Evolutionary conservation across 2,329 filamentous ascomycete species (phyloP).

Genomic region (Paraphaeosphaeria sporulosa): DNA sequence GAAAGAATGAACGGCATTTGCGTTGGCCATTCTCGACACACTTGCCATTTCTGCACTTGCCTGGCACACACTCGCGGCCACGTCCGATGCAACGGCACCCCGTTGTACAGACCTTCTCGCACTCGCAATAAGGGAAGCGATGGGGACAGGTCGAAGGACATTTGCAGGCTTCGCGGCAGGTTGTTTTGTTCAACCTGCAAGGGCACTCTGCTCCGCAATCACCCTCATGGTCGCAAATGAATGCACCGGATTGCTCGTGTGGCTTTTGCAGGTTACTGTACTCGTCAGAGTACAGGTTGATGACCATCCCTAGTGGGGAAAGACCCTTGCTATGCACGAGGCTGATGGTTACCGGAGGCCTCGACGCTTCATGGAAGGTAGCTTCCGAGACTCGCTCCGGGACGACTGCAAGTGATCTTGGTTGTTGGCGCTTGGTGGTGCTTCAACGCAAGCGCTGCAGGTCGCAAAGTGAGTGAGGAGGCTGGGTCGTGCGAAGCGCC

Average conservation of each 20-base stretch:
- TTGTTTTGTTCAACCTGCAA: conserved; percentile 4
- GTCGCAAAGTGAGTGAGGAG: background rate
- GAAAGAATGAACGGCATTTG: background rate
- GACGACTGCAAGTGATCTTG: no score
- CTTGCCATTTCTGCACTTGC: background rate
- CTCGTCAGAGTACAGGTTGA: background rate
- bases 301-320: background rate
- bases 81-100: background rate
- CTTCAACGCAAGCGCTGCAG: no score
- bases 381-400: background rate
- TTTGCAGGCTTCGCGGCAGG: conserved; percentile 1
- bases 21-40: background rate
- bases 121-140: background rate
- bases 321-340: background rate
- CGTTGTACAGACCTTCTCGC: background rate
- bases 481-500: background rate
- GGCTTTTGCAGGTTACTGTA: background rate
- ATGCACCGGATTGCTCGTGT: background rate
- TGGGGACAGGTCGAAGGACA: background rate
- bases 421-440: no score
- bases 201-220: background rate
- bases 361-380: background rate
- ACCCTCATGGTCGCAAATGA: conserved; percentile 5
- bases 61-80: conserved; percentile 2
- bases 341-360: background rate